phyloP scores from a whole-genome alignment of 1,139 yeast genomes.

The Candida buenavistaensis region DNA sequence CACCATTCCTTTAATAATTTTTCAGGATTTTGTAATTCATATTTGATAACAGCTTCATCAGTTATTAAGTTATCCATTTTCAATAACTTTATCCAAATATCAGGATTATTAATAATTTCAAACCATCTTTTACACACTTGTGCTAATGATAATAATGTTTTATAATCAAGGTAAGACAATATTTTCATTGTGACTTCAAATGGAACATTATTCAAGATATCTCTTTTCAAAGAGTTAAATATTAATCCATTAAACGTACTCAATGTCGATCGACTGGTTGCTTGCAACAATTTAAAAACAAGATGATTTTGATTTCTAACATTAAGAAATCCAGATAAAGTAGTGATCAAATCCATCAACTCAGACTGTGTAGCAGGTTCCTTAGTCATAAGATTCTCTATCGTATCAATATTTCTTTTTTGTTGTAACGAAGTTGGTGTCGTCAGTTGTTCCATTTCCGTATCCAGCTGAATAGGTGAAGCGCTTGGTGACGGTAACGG shows the following conservation, averaged over 20 bases:
- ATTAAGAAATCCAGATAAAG: constrained; percentile 36
- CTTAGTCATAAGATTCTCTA: constrained; percentile 25
- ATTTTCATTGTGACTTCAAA: constrained; percentile 72
- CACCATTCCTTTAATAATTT: constrained; percentile 37
- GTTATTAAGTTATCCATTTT: constrained; percentile 54
- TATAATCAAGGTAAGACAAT: constrained; percentile 64
- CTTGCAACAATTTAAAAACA: constrained; percentile 64
- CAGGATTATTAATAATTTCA: constrained; percentile 56
- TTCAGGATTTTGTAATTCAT: constrained; percentile 32
- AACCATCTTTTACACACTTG: constrained; percentile 75
- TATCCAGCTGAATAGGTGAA: constrained; percentile 51
- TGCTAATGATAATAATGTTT: constrained; percentile 61
- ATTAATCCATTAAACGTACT: constrained; percentile 66
- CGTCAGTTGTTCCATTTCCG: constrained; percentile 8
- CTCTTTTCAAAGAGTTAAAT: constrained; percentile 65
- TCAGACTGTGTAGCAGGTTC: constrained; percentile 43
- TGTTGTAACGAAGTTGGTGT: constrained; percentile 1
- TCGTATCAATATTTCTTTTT: constrained; percentile 11
- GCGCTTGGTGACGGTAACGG: constrained; percentile 73
- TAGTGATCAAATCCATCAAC: constrained; percentile 35
- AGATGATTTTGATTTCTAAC: constrained; percentile 44
- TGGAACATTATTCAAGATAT: constrained; percentile 71
- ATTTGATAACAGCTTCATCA: constrained; percentile 32
- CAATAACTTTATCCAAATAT: constrained; percentile 59
- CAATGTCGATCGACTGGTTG: constrained; percentile 65